Evolutionary conservation across 345 rosid species (phyloP), one percentile per base, ranked within the genome.

Genomic region (Gossypioides kirkii): DNA sequence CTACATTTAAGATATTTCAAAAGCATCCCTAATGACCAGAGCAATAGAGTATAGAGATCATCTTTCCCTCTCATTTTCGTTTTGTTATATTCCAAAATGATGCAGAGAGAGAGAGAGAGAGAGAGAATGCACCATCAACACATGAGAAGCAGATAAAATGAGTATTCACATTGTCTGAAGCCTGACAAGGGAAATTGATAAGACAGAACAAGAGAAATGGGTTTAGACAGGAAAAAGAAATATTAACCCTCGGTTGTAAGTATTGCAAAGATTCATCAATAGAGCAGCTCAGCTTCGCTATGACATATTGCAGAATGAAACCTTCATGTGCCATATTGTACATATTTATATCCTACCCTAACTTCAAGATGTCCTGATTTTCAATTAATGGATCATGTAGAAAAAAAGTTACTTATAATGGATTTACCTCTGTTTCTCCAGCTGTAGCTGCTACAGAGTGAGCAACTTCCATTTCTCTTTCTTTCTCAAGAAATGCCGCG

Each of bases 131-230:
- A 92, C 98, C 99, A 74, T 92, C 88, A 54, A 89, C 91, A 77
- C 90, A 89, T 7, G 90, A 52, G 82, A 92, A 88, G 88, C 98
- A 91, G 80, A 91, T 88, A 78, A 91, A 95, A 83, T 92, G 99
- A 17, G 89, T 79, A 63, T 89, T 82, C 52, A 74, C 97, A 49
- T 77, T 70, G 9, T 90, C 92, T 11, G 89, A 74, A 65, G 98
- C 96, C 99, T 92, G 88, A 23, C 41, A 73, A 64, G 70, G 17
- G 67, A 56, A 75, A 80, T 47, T 1, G 46, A 16, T 4, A 42
- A 16, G 67, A 41, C 1, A n/a, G 45, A 53, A 53, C 11, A 41
- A 55, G 70, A 28, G 70, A 71, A 64, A 2, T 28, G 46, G 23
- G 12, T 25, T 69, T 25, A 45, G 43, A 32, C 36, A 49, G 17